These are phyloP conservation scores for Physcomitrellopsis africana DNA, from an alignment of 225 moss, liverwort and hornwort species.

Conservation along the genomic window DNA sequence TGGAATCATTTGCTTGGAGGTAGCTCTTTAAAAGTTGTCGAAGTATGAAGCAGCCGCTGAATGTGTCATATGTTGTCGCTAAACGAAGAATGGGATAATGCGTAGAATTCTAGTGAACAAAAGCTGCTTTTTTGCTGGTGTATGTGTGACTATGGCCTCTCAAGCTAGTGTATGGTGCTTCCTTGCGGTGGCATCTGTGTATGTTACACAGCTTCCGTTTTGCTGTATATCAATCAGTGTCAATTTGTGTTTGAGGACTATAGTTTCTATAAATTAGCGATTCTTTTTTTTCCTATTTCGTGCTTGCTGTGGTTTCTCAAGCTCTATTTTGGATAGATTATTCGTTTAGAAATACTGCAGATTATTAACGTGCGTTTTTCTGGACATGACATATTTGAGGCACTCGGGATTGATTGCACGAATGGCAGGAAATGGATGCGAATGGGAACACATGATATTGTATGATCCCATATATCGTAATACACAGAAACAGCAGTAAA, in stretches of 20 bases:
- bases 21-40: conserved; percentile 41
- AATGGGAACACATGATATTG: too few relatives aligned
- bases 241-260: conserved; percentile 24
- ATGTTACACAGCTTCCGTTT: conserved; percentile 36
- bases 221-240: conserved; percentile 39
- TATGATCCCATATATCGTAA: too few relatives aligned
- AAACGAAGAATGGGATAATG: conserved; percentile 22
- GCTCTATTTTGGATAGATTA: not conserved
- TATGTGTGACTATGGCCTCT: conserved; percentile 37
- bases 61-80: conserved; percentile 24
- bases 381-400: too few relatives aligned
- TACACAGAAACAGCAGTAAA: too few relatives aligned
- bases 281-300: not conserved
- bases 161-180: conserved; percentile 33
- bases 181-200: conserved; percentile 28
- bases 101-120: conserved; percentile 42
- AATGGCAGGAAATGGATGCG: too few relatives aligned
- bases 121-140: conserved; percentile 38
- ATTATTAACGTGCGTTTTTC: not conserved
- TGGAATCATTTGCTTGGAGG: conserved; percentile 37
- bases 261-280: conserved; percentile 21
- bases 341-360: not conserved
- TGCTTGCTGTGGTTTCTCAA: not conserved
- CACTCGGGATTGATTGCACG: too few relatives aligned
- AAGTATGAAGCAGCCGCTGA: conserved; percentile 40